These are phyloP conservation scores for Barnettozyma vustinii DNA, from an alignment of 805 yeast genomes.

Conservation along the genomic window DNA sequence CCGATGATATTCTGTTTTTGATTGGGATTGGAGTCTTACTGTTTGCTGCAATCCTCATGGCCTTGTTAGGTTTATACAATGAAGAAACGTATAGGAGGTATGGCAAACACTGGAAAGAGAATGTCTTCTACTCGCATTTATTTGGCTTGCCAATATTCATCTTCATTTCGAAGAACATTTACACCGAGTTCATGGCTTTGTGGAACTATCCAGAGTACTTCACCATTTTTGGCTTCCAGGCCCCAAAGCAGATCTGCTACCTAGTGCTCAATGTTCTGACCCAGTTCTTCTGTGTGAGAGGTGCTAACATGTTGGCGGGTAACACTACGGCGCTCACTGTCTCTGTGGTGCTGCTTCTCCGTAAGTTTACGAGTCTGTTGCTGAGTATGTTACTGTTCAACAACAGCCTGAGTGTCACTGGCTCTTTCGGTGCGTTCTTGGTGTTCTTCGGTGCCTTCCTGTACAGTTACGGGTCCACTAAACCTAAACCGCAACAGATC, in stretches of 20 bases:
- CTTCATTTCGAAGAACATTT: constrained; percentile 30
- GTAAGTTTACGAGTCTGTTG: constrained; percentile 57
- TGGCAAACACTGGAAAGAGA: constrained; percentile 62
- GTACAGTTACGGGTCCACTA: constrained; percentile 32
- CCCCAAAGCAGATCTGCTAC: constrained; percentile 26
- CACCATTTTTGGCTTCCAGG: constrained; percentile 13
- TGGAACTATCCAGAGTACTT: constrained; percentile 19
- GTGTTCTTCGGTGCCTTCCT: constrained; percentile 53
- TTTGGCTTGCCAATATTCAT: constrained; percentile 50
- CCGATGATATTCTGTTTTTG: constrained; percentile 17
- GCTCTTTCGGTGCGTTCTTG: constrained; percentile 41
- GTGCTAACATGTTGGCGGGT: constrained; percentile 61
- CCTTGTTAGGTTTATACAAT: constrained; percentile 53
- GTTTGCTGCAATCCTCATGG: constrained; percentile 44
- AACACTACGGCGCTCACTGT: constrained; percentile 57
- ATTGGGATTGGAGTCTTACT: constrained; percentile 34
- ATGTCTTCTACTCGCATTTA: constrained; percentile 54
- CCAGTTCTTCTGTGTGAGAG: constrained; percentile 58
- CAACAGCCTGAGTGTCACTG: constrained; percentile 34
- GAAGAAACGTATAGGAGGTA: constrained; percentile 45
- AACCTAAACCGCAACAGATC: constrained; percentile 21
- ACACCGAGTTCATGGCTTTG: constrained; percentile 26
- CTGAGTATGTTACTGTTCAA: constrained; percentile 51
- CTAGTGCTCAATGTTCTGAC: constrained; percentile 43
- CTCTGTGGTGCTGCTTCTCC: constrained; percentile 50